Percentiles rank a stretch among this genome's conserved stretches.
phyloP scores from a whole-genome alignment of 2,329 filamentous ascomycete genomes.

The Clonostachys rhizophaga region DNA sequence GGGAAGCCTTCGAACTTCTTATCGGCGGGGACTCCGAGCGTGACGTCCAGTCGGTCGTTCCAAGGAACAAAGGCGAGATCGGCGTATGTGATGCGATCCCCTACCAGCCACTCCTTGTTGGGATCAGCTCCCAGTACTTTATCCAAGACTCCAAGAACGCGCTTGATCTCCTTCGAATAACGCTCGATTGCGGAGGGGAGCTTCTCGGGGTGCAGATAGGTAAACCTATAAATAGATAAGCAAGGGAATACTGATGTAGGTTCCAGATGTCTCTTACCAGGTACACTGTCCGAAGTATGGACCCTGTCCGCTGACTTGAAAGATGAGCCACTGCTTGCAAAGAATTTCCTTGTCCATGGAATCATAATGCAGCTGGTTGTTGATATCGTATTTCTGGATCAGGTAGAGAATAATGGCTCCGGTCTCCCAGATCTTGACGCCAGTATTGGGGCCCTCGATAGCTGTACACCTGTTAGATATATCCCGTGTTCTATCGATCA shows the following conservation, averaged over 20 bases:
- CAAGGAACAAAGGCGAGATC: constrained; percentile 24
- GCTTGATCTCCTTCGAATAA: constrained; percentile 17
- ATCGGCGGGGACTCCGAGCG: too few relatives aligned
- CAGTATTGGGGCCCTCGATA: constrained; percentile 25
- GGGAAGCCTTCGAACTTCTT: too few relatives aligned
- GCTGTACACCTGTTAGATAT: constrained; percentile 1
- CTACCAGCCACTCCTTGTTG: constrained; percentile 25
- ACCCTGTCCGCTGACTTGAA: constrained; percentile 24
- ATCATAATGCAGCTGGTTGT: constrained; percentile 5
- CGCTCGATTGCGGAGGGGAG: constrained; percentile 11
- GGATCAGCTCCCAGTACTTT: constrained; percentile 6
- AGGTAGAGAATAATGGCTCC: constrained; percentile 18
- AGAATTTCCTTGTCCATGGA: not conserved
- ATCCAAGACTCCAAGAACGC: constrained; percentile 18
- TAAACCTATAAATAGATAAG: constrained; percentile 13
- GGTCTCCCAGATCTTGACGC: constrained; percentile 21
- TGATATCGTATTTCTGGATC: constrained; percentile 15
- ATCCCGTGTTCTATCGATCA: too few relatives aligned
- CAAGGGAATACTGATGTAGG: too few relatives aligned
- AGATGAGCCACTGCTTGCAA: not conserved
- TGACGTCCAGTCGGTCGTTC: not conserved
- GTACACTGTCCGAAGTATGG: constrained; percentile 36
- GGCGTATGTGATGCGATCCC: constrained; percentile 32
- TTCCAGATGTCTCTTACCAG: constrained; percentile 21
- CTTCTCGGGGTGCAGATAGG: not conserved